phyloP scores from a whole-genome alignment of 257 asterid genomes.

The Nicotiana undulata region DNA sequence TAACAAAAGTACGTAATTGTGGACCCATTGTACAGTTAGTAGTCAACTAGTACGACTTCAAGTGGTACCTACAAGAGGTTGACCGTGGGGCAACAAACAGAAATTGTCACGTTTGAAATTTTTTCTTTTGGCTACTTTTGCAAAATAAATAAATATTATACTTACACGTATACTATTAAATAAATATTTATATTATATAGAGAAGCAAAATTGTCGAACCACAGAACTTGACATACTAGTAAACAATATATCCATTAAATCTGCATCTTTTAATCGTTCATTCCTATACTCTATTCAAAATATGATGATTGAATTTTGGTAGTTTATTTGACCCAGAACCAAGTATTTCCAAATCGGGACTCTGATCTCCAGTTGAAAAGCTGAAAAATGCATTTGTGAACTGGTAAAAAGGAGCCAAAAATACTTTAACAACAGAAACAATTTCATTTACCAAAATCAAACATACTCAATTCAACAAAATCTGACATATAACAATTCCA shows the following conservation, averaged over 20 bases:
- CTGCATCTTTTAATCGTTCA: not conserved
- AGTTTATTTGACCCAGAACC: not conserved
- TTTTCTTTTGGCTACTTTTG: not conserved
- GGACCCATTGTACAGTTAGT: not conserved
- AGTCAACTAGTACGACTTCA: not conserved
- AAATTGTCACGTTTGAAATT: not conserved
- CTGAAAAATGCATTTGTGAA: not conserved
- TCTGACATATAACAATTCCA: not conserved
- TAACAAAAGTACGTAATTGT: not conserved
- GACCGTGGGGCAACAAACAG: not conserved
- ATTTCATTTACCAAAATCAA: not conserved
- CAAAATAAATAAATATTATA: not conserved
- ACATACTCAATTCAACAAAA: not conserved
- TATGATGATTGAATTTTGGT: not conserved
- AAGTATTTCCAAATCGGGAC: not conserved
- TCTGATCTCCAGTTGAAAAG: not conserved
- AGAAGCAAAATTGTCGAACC: not conserved
- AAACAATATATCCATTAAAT: not conserved
- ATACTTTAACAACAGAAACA: not conserved
- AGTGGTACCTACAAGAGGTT: not conserved
- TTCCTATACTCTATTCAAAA: not conserved
- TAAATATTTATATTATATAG: not conserved
- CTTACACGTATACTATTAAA: not conserved
- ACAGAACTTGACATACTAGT: not conserved
- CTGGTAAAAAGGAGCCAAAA: not conserved